Percentiles rank a stretch among this genome's conserved stretches.
Evolutionary conservation across 768 basidiomycete species (phyloP).

Genomic region (Mycena pura): DNA sequence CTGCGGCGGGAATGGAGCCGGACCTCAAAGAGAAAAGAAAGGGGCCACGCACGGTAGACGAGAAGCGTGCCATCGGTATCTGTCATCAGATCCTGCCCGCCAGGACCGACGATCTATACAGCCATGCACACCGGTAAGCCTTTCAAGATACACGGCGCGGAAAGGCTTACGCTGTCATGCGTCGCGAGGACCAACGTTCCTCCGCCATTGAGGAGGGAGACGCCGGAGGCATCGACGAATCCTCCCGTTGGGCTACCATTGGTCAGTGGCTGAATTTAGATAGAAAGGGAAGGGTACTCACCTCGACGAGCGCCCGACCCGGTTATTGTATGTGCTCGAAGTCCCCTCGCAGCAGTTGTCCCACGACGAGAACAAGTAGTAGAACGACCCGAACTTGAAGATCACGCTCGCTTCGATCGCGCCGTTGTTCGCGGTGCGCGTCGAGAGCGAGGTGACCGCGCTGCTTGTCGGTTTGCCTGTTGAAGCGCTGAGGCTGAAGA

Average conservation of each 20-base stretch:
- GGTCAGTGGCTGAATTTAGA: conserved; percentile 6
- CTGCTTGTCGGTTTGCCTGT: conserved; percentile 49
- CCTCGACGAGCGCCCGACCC: conserved; percentile 52
- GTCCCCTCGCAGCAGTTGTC: conserved; percentile 59
- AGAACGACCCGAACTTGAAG: conserved; percentile 51
- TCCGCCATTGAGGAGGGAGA: conserved; percentile 53
- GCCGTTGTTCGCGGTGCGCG: conserved; percentile 49
- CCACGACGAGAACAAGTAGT: conserved; percentile 65
- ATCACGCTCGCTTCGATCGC: conserved; percentile 60
- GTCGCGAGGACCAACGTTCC: conserved; percentile 57
- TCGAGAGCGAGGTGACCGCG: conserved; percentile 50
- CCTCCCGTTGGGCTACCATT: conserved; percentile 2
- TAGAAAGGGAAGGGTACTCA: background rate
- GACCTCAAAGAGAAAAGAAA: background rate
- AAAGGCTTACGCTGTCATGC: conserved; percentile 47
- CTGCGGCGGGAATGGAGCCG: background rate
- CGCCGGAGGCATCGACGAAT: conserved; percentile 51
- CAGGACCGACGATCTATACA: conserved; percentile 56
- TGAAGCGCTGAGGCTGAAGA: conserved; percentile 44
- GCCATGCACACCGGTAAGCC: too few relatives aligned
- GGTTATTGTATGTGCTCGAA: conserved; percentile 64
- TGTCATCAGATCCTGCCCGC: conserved; percentile 57
- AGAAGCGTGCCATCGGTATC: conserved; percentile 54
- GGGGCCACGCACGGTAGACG: conserved; percentile 42
- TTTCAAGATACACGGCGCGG: too few relatives aligned